Evolutionary conservation across 2,329 filamentous ascomycete genomes (phyloP), one percentile per base, ranked within the genome.

Genomic region (Colletotrichum theobromicola): DNA sequence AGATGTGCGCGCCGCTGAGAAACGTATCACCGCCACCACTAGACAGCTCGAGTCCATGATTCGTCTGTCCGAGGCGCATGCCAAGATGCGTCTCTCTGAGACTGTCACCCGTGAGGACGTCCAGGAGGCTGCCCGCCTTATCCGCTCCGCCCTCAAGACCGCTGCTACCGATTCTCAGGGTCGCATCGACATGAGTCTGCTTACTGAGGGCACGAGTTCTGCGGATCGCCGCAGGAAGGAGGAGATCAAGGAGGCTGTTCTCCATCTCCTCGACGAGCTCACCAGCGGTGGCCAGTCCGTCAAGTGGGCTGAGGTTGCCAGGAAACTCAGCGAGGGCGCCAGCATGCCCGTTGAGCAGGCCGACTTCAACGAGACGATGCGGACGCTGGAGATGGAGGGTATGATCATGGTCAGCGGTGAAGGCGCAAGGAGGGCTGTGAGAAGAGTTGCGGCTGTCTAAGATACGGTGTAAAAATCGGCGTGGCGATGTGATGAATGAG

Each of bases 41-140:
- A 92, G 97, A 82, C 97, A 99, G 85, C 90, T 99, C 7, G 97
- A 99, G 86, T 97, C 94, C 60, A 99, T 99, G 97, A 98, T 99
- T 82, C 96, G 97, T 76, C 93, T 99, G 4, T 88, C 96, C 2
- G 97, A 99, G 87, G 97, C 96, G 1, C 97, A 99, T 84, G 97
- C 97, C 64, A 98, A 98, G 85, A 99, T 99, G 97, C 94, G 97
- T 5, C 90, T 99, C 7, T 91, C 94, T 0, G 83, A 88, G 4
- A 90, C 88, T 16, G 97, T 99, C 55, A 95, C 94, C 0, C 91
- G 90, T 32, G 90, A 90, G 63, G 97, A 99, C 80, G 97, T 99
- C 7, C 87, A 92, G 64, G 97, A 99, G 86, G 96, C 97, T 1
- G 95, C 98, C 61, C 93, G 97, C 13, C 89, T 99, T 55, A 99